These are phyloP conservation scores for Penicillium manginii DNA, from an alignment of 495 filamentous ascomycete species.

Conservation along the genomic window DNA sequence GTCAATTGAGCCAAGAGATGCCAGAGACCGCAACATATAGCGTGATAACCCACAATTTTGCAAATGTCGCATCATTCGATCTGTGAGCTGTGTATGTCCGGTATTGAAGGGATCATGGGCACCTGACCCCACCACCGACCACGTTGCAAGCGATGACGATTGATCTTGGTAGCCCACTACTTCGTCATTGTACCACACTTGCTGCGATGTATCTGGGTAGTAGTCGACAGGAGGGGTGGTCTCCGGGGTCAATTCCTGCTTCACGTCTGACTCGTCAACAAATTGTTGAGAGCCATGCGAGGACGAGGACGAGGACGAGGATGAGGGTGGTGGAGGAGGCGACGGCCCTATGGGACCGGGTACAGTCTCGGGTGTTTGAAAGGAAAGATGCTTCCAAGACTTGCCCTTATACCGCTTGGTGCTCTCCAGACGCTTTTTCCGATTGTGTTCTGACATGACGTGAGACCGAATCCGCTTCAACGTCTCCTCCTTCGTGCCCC, in stretches of 20 bases:
- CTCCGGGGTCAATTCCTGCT: slow-evolving; percentile 19
- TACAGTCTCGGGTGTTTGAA: slow-evolving; percentile 38
- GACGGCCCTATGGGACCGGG: slow-evolving; percentile 24
- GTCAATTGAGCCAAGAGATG: not conserved
- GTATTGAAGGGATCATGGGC: slow-evolving; percentile 48
- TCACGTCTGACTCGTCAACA: slow-evolving; percentile 10
- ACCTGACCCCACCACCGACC: slow-evolving; percentile 37
- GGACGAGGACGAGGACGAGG: slow-evolving; percentile 11
- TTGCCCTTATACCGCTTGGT: slow-evolving; percentile 51
- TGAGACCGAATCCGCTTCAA: slow-evolving; percentile 54
- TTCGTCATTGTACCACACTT: slow-evolving; percentile 17
- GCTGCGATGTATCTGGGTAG: slow-evolving; percentile 12
- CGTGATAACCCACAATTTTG: slow-evolving; percentile 40
- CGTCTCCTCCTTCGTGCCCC: slow-evolving; percentile 48
- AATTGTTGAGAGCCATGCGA: slow-evolving; percentile 17
- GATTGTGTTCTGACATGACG: slow-evolving; percentile 57
- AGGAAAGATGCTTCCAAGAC: slow-evolving; percentile 48
- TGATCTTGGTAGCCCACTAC: slow-evolving; percentile 15
- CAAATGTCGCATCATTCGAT: slow-evolving; percentile 48
- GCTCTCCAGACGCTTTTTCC: slow-evolving; percentile 51
- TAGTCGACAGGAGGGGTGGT: slow-evolving; percentile 8
- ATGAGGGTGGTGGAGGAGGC: slow-evolving; percentile 9
- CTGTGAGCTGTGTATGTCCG: slow-evolving; percentile 45
- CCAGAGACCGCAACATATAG: not conserved
- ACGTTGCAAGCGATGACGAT: slow-evolving; percentile 16